Conservation (phyloP, 2,329 filamentous ascomycete genomes). For the Aspergillus sergii region DNA sequence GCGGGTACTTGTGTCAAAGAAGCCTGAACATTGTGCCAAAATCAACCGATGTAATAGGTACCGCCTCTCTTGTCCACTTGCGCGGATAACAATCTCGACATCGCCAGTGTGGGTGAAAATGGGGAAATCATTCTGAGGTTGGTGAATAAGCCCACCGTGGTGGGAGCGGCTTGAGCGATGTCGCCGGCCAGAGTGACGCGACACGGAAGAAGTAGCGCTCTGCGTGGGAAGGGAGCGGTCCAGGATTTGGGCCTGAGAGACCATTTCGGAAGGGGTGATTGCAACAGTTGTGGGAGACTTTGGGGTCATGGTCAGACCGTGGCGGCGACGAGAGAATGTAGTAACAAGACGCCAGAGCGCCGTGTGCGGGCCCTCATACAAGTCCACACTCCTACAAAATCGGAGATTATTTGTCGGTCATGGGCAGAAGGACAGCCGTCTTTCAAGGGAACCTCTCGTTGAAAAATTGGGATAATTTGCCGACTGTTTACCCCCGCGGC, state of each 20-base stretch:
- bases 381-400: constrained; percentile 9
- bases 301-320: constrained; percentile 22
- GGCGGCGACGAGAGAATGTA: constrained; percentile 6
- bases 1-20: constrained; percentile 81
- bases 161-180: constrained; percentile 82
- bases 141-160: constrained; percentile 68
- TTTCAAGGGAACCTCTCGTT: background rate
- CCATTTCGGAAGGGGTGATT: constrained; percentile 30
- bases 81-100: constrained; percentile 81
- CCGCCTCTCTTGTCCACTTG: constrained; percentile 71
- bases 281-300: constrained; percentile 14
- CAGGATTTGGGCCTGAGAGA: constrained; percentile 48
- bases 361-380: constrained; percentile 18
- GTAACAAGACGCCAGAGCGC: constrained; percentile 20
- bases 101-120: constrained; percentile 88
- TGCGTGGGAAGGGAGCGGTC: constrained; percentile 61
- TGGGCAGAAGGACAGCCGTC: background rate
- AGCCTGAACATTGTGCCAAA: constrained; percentile 85
- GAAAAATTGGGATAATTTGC: constrained; percentile 6
- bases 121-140: constrained; percentile 87
- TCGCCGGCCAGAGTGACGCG: constrained; percentile 64
- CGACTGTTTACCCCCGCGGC: constrained; percentile 12
- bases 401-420: background rate
- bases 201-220: constrained; percentile 64
- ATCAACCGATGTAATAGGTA: constrained; percentile 89